phyloP scores from a whole-genome alignment of 371 early-diverging fungal genomes.

The Syncephalastrum racemosum region DNA sequence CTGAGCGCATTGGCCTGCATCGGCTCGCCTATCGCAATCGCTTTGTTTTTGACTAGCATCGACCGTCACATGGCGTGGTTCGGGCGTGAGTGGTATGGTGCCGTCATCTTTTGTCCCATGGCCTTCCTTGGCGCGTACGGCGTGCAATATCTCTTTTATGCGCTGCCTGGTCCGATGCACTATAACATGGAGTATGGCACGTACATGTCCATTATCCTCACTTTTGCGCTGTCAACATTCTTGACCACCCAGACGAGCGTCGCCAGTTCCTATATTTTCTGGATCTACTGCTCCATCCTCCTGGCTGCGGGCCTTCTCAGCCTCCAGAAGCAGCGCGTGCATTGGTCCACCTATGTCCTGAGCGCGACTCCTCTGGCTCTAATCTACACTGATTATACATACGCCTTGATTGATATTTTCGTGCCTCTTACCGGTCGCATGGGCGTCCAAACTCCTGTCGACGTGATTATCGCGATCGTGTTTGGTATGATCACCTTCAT shows the following conservation, averaged over 20 bases:
- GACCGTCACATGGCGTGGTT: constrained; percentile 70
- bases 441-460: constrained; percentile 70
- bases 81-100: constrained; percentile 59
- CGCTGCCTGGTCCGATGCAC: constrained; percentile 36
- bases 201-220: constrained; percentile 33
- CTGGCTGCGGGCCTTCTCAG: constrained; percentile 26
- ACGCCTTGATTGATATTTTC: constrained; percentile 63
- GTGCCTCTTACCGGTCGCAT: constrained; percentile 77
- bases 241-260: constrained; percentile 46
- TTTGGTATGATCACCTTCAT: constrained; percentile 57
- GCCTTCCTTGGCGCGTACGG: constrained; percentile 49
- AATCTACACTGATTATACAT: constrained; percentile 48
- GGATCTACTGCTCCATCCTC: constrained; percentile 36
- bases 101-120: constrained; percentile 55
- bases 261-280: constrained; percentile 52
- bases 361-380: constrained; percentile 38
- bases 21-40: constrained; percentile 41
- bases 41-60: constrained; percentile 41
- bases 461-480: constrained; percentile 63
- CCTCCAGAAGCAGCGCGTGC: constrained; percentile 19
- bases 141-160: constrained; percentile 42
- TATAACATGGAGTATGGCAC: constrained; percentile 45
- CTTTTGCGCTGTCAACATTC: constrained; percentile 36
- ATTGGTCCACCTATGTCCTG: constrained; percentile 41
- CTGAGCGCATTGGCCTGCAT: constrained; percentile 47